Percentiles rank a stretch among this genome's conserved stretches.
Evolutionary conservation across 2,329 filamentous ascomycete species (phyloP).

Genomic region (Fusarium secorum): DNA sequence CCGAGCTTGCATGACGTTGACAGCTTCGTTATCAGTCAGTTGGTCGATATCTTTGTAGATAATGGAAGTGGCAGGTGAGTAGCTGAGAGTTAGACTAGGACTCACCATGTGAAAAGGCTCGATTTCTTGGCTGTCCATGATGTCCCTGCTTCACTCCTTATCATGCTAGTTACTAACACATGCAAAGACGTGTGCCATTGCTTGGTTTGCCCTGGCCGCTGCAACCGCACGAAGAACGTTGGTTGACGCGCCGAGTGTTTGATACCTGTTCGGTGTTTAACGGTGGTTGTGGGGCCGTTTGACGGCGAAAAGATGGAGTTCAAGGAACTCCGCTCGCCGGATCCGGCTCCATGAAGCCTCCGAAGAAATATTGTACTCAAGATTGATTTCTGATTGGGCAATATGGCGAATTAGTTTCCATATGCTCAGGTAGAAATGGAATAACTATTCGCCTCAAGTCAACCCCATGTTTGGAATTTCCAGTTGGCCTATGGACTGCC

Average conservation of each 20-base stretch:
- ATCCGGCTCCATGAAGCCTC: slow-evolving; percentile 19
- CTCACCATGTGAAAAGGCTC: not conserved
- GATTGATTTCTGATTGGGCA: not conserved
- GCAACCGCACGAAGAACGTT: slow-evolving; percentile 8
- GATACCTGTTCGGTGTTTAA: not conserved
- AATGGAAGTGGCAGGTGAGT: not conserved
- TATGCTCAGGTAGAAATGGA: no score
- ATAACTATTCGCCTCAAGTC: not conserved
- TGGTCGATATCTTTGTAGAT: not conserved
- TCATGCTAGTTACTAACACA: not conserved
- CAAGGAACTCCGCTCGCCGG: slow-evolving; percentile 12
- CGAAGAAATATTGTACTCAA: not conserved
- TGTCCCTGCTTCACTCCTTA: not conserved
- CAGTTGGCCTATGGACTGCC: not conserved
- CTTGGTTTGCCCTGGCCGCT: not conserved
- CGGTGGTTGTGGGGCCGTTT: slow-evolving; percentile 21
- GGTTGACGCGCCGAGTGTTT: slow-evolving; percentile 2
- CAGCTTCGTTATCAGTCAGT: not conserved
- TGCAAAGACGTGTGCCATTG: not conserved
- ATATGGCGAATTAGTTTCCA: not conserved
- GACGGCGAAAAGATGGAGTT: slow-evolving; percentile 28
- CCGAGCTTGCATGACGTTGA: slow-evolving; percentile 2
- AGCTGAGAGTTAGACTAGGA: not conserved
- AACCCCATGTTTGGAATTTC: not conserved
- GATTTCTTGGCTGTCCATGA: not conserved